These are phyloP conservation scores for Cladosporium sp. DNA, from an alignment of 2,329 filamentous ascomycete genomes.

Conservation along the genomic window DNA sequence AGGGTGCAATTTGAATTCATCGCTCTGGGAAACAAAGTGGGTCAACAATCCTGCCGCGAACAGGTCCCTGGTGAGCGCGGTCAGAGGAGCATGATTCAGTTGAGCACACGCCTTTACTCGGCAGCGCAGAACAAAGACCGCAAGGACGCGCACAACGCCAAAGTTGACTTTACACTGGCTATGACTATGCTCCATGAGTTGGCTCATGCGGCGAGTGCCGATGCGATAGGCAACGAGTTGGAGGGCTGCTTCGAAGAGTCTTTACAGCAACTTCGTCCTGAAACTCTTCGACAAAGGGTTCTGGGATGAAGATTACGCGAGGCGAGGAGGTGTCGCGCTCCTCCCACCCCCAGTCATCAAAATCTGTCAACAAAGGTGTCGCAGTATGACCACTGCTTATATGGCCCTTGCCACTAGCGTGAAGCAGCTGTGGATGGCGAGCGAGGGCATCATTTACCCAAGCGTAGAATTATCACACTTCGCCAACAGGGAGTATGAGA, in stretches of 20 bases:
- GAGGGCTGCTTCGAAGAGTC: slow-evolving; percentile 6
- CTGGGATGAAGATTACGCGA: neutral
- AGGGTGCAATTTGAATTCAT: neutral
- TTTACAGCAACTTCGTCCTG: neutral
- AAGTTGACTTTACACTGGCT: neutral
- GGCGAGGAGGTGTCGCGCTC: neutral
- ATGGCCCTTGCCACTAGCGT: neutral
- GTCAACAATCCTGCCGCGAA: neutral
- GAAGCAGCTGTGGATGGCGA: neutral
- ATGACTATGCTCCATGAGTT: neutral
- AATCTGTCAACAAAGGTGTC: neutral
- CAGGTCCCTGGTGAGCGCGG: neutral
- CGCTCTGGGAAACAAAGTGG: too few relatives aligned
- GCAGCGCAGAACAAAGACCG: neutral
- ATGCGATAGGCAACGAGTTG: neutral
- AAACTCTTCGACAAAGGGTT: neutral
- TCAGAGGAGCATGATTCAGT: neutral
- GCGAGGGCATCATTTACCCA: neutral
- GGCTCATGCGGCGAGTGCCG: neutral
- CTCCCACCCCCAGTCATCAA: neutral
- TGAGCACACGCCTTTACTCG: neutral
- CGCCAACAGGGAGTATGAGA: neutral
- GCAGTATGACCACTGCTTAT: neutral
- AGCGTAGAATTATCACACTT: neutral
- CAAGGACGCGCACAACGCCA: neutral